Base-by-base conservation (phyloP, 441 rosid genomes). In the Populus hybrid region DNA sequence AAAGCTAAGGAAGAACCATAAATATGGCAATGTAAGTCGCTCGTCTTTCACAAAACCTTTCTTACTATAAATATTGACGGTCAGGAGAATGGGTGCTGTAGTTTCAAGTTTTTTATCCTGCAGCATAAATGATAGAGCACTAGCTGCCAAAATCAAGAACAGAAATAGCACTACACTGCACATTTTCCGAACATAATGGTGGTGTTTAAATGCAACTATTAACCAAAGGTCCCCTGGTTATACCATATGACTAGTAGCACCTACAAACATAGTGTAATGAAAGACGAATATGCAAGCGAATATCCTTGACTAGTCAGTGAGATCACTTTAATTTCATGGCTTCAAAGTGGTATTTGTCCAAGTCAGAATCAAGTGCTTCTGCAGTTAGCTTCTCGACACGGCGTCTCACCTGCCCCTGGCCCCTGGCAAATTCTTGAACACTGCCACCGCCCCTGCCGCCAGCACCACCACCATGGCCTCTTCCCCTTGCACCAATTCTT, bases 331-430 rank as follows among this genome's bases (percentile, higher is more conserved):
- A 83, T 78, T 87, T 83, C 97, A 89, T 92, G 66, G 91, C 86
- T 80, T 82, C 90, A 2, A 89, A 35, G 68, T 85, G 94, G 81
- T 92, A 92, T 78, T 83, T 88, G 79, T 87, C 98, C 85, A 93
- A 83, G 76, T 95, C 98, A 20, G 96, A 93, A 59, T 95, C 94
- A 71, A 95, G 99, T 76, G 90, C 93, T 69, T 92, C 93, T 1
- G 93, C 91, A 70, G 99, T 89, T 61, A 89, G 36, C 84, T 91
- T 90, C 80, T 88, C 91, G 9, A 84, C 82, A 18, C 81, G 87
- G 16, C 76, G 89, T 73, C 81, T 87, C 64, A 88, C 91, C 75
- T 88, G 83, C 50, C 88, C 85, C 42, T 84, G 86, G 6, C 87
- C 93, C 82, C 89, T 82, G 45, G 89, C 81, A 28, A 83, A 81